Evolutionary conservation across 2,329 filamentous ascomycete species (phyloP), one percentile per base, ranked within the genome.

Genomic region (Talaromyces atroroseus): DNA sequence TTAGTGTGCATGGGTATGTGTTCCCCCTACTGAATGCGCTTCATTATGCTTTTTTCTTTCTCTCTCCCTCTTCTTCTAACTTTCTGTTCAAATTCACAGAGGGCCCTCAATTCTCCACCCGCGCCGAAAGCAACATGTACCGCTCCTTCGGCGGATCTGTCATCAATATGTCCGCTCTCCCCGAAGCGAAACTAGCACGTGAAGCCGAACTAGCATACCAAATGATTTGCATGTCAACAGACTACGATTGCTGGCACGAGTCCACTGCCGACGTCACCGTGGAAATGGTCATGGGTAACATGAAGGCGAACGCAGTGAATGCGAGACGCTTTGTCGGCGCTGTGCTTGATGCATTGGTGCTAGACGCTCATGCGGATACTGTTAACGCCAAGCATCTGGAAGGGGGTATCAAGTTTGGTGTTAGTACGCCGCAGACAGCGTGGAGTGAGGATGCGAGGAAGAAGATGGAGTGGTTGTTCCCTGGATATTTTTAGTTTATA

Each of bases 161-260:
- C 53, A 97, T 99, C 80, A 97, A 97, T 82, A 99, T 99, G 94
- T 95, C 90, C 46, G 88, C 87, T 14, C 82, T 99, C 16, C 94
- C 94, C 20, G 94, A 99, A 77, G 89, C 92, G 50, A 99, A 99
- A 80, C 85, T 99, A 20, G 94, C 94, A 10, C 86, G 90, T 54
- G 94, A 99, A 78, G 94, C 94, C 23, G 94, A 99, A 79, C 88
- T 99, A 65, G 88, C 88, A 36, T 97, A 97, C 75, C 91, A 95
- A 78, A 95, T 96, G 83, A 95, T 99, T 68, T 96, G 92, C 80
- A 99, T 99, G 94, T 90, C 90, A 34, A 99, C 94, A 26, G 94
- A 99, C 78, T 99, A 99, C 74, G 94, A 99, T 79, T 97, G 92
- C 84, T 99, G 94, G 94, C 88, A 92, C 51, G 85, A 82, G 20